phyloP scores from a whole-genome alignment of 2,329 filamentous ascomycete genomes.

The Phoma sp. region DNA sequence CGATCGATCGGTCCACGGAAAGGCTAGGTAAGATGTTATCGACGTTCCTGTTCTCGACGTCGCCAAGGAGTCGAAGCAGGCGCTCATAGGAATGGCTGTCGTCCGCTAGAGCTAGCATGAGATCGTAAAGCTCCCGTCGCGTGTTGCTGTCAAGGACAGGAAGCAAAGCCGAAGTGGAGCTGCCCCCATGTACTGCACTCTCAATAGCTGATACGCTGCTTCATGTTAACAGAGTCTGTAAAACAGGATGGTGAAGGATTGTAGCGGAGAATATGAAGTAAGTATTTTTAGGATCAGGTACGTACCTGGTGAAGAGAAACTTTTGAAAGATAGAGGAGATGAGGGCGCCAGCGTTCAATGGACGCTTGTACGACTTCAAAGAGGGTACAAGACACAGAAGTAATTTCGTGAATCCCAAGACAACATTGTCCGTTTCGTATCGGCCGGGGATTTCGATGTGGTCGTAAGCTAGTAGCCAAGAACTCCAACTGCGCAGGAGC shows the following conservation, averaged over 20 bases:
- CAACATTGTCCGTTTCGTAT: constrained; percentile 45
- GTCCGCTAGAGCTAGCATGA: constrained; percentile 43
- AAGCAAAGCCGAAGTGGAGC: constrained; percentile 5
- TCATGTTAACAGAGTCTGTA: neutral
- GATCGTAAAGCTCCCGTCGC: constrained; percentile 48
- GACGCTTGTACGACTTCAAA: constrained; percentile 51
- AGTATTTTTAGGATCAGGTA: neutral
- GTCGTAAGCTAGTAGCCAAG: constrained; percentile 41
- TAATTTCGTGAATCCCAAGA: constrained; percentile 51
- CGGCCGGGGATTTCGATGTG: constrained; percentile 47
- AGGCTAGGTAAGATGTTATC: constrained; percentile 67
- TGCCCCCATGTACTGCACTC: neutral
- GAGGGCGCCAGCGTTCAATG: constrained; percentile 39
- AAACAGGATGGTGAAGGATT: neutral
- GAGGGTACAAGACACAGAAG: constrained; percentile 49
- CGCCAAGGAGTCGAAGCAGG: constrained; percentile 37
- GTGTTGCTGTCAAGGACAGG: constrained; percentile 48
- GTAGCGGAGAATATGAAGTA: neutral
- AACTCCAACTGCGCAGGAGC: constrained; percentile 42
- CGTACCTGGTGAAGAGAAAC: constrained; percentile 46
- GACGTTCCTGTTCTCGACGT: constrained; percentile 27
- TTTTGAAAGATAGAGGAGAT: constrained; percentile 45
- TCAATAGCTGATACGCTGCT: neutral
- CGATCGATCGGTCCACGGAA: constrained; percentile 67
- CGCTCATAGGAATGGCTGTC: constrained; percentile 37